These are phyloP conservation scores for Macrophomina tecta DNA, from an alignment of 2,329 filamentous ascomycete species.

Conservation along the genomic window DNA sequence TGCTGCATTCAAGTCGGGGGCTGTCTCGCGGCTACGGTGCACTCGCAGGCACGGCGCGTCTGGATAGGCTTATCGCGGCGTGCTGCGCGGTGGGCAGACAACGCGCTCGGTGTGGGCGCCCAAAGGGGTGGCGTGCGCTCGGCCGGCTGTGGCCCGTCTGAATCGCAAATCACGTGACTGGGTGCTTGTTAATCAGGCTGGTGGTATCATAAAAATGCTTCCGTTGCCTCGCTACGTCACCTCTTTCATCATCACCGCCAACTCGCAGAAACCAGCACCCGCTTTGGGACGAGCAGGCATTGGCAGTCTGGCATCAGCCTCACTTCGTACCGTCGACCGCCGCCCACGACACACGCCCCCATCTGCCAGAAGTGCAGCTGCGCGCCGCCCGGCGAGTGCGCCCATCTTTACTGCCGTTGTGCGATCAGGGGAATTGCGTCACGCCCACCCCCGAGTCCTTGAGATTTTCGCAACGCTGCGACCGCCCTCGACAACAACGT, in stretches of 20 bases:
- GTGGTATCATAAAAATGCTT: conserved; percentile 28
- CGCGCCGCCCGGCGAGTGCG: conserved; percentile 25
- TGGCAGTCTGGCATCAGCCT: conserved; percentile 28
- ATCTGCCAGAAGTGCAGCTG: conserved; percentile 15
- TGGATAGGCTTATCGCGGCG: conserved; percentile 10
- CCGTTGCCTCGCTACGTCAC: conserved; percentile 29
- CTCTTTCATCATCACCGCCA: conserved; percentile 28
- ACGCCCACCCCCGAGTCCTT: conserved; percentile 27
- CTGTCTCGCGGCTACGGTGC: not conserved
- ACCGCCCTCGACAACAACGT: conserved; percentile 7
- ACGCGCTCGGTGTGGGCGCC: conserved; percentile 4
- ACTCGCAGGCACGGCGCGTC: not conserved
- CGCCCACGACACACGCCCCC: conserved; percentile 22
- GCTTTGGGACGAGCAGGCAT: conserved; percentile 28
- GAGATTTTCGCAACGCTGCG: conserved; percentile 27
- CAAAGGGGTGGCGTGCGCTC: conserved; percentile 22
- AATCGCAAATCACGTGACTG: conserved; percentile 21
- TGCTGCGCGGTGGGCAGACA: conserved; percentile 18
- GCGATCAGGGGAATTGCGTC: conserved; percentile 29
- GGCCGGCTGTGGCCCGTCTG: conserved; percentile 12
- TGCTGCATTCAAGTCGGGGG: not conserved
- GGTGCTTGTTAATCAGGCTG: conserved; percentile 23
- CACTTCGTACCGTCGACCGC: conserved; percentile 26
- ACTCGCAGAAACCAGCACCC: conserved; percentile 27
- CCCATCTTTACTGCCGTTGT: conserved; percentile 24